Conservation (phyloP, 306 rosid genomes). For the Lathyrus tuberosus region DNA sequence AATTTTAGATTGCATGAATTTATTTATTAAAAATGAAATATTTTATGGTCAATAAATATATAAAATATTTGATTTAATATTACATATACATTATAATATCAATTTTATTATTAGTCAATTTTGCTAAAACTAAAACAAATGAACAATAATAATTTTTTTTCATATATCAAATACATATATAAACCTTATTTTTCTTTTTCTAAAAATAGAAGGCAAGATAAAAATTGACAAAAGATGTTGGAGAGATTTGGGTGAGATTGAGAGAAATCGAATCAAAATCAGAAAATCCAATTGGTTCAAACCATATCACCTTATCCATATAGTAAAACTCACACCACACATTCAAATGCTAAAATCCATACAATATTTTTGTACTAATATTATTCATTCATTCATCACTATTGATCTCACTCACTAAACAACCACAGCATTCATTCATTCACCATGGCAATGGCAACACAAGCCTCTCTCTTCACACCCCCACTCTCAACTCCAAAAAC, state of each 20-base stretch:
- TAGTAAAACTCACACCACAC: conserved; percentile 5
- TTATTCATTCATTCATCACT: background rate
- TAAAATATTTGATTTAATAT: no score
- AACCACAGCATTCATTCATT: background rate
- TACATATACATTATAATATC: no score
- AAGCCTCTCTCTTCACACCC: conserved; percentile 28
- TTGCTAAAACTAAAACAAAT: no score
- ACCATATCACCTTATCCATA: conserved; percentile 25
- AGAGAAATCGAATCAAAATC: conserved; percentile 5
- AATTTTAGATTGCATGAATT: no score
- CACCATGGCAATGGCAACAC: conserved; percentile 31
- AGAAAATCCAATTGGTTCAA: conserved; percentile 17
- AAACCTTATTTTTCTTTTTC: background rate
- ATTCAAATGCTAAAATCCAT: conserved; percentile 8
- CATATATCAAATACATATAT: no score
- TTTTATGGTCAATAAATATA: no score
- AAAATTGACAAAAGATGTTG: background rate
- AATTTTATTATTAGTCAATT: no score
- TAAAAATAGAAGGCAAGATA: background rate
- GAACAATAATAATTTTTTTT: no score
- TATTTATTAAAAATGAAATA: no score
- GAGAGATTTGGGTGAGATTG: background rate
- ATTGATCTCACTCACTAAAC: background rate
- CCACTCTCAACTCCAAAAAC: conserved; percentile 19
- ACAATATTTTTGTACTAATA: background rate